These are phyloP conservation scores for Exutisphaerella laricina DNA, from an alignment of 2,329 filamentous ascomycete genomes.

Conservation along the genomic window DNA sequence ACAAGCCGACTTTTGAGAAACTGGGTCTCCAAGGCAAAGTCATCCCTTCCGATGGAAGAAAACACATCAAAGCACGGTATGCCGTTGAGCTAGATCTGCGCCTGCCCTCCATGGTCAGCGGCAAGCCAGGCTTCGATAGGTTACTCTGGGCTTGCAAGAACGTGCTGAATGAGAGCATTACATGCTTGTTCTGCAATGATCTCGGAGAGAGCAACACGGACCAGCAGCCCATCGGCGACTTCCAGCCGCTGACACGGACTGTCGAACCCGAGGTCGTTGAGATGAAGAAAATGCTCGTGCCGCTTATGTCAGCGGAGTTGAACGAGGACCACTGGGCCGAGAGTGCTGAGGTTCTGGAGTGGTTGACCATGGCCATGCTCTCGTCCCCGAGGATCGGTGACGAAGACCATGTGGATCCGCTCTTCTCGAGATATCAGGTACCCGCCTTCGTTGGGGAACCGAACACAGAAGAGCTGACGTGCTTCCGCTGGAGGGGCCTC, in stretches of 20 bases:
- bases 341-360: slow-evolving; percentile 64
- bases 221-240: slow-evolving; percentile 21
- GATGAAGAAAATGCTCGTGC: slow-evolving; percentile 29
- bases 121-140: slow-evolving; percentile 76
- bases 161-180: slow-evolving; percentile 60
- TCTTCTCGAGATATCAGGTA: slow-evolving; percentile 61
- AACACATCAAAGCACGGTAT: slow-evolving; percentile 67
- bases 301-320: slow-evolving; percentile 19
- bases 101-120: slow-evolving; percentile 68
- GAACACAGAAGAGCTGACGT: slow-evolving; percentile 29
- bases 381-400: slow-evolving; percentile 57
- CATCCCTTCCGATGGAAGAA: slow-evolving; percentile 47
- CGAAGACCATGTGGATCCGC: slow-evolving; percentile 59
- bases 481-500: slow-evolving; percentile 42
- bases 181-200: slow-evolving; percentile 66
- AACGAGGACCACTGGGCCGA: slow-evolving; percentile 53
- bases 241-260: slow-evolving; percentile 31
- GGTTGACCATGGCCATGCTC: slow-evolving; percentile 63
- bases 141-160: slow-evolving; percentile 73
- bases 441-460: slow-evolving; percentile 35
- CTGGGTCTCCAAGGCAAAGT: slow-evolving; percentile 73
- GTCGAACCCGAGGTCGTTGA: slow-evolving; percentile 25
- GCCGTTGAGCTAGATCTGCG: slow-evolving; percentile 71
- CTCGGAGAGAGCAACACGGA: slow-evolving; percentile 45
- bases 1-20: slow-evolving; percentile 75